phyloP scores from a whole-genome alignment of 257 asterid species.

The Solanum corneliomulleri region DNA sequence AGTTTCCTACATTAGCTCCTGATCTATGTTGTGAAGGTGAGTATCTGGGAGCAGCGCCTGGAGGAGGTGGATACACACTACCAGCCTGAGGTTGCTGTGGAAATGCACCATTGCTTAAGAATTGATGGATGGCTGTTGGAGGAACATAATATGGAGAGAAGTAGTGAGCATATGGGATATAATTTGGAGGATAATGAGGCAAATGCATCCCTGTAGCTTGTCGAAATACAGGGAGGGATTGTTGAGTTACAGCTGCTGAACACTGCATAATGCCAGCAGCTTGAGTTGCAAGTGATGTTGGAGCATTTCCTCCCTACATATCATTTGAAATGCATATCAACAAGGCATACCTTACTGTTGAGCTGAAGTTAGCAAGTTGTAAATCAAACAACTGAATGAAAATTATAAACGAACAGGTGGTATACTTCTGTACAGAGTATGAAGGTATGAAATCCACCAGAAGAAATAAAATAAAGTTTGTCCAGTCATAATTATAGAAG shows the following conservation, averaged over 20 bases:
- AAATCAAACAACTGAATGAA: neutral
- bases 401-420: neutral
- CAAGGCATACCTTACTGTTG: neutral
- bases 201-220: slow-evolving; percentile 78
- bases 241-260: slow-evolving; percentile 50
- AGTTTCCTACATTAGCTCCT: slow-evolving; percentile 58
- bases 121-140: slow-evolving; percentile 71
- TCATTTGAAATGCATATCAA: slow-evolving; percentile 29
- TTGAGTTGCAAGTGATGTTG: slow-evolving; percentile 65
- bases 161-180: slow-evolving; percentile 69
- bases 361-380: neutral
- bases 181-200: slow-evolving; percentile 76
- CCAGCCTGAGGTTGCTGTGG: slow-evolving; percentile 87
- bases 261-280: slow-evolving; percentile 72
- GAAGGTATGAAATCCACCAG: neutral
- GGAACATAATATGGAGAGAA: slow-evolving; percentile 65
- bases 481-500: neutral
- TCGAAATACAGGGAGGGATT: slow-evolving; percentile 61
- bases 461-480: neutral
- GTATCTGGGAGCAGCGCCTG: slow-evolving; percentile 65
- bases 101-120: slow-evolving; percentile 57
- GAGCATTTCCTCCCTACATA: slow-evolving; percentile 64
- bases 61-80: slow-evolving; percentile 49
- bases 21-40: slow-evolving; percentile 70
- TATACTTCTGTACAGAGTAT: neutral